phyloP scores from a whole-genome alignment of 345 rosid genomes.

The Clarkia xantiana region DNA sequence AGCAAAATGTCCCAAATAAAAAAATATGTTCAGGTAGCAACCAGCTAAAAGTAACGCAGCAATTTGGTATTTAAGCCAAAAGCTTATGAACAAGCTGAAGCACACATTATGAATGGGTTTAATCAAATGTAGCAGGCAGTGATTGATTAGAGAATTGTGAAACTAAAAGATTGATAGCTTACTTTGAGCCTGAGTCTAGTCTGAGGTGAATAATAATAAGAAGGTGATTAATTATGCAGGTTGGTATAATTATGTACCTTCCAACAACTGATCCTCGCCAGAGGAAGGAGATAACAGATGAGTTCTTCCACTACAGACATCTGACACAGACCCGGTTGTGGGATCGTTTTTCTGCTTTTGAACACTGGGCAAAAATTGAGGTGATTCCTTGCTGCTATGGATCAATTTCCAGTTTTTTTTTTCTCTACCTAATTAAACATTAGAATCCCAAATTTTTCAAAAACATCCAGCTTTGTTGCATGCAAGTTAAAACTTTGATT shows the following conservation, averaged over 20 bases:
- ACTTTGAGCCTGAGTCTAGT: neutral
- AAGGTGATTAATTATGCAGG: slow-evolving; percentile 25
- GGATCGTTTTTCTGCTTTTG: slow-evolving; percentile 76
- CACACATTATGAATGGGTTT: too few species aligned
- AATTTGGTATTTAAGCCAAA: too few species aligned
- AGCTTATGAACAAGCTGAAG: too few species aligned
- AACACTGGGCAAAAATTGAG: slow-evolving; percentile 27
- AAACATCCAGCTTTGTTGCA: too few species aligned
- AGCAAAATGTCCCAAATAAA: too few species aligned
- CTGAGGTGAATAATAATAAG: neutral
- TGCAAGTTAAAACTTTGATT: too few species aligned
- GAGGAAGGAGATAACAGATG: slow-evolving; percentile 89
- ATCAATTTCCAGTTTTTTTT: slow-evolving; percentile 2
- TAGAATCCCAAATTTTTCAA: too few species aligned
- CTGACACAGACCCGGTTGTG: slow-evolving; percentile 52
- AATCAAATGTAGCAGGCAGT: too few species aligned
- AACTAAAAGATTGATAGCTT: neutral
- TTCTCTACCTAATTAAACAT: slow-evolving; percentile 2
- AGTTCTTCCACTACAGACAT: slow-evolving; percentile 76
- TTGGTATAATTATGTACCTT: slow-evolving; percentile 96
- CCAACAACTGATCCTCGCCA: slow-evolving; percentile 87
- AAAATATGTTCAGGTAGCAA: too few species aligned
- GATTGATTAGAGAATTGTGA: too few species aligned
- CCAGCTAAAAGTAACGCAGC: too few species aligned
- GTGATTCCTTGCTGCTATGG: slow-evolving; percentile 63